Evolutionary conservation across 139 green algal species (phyloP), one percentile per base, ranked within the genome.

Genomic region (Chlorella vulgaris): DNA sequence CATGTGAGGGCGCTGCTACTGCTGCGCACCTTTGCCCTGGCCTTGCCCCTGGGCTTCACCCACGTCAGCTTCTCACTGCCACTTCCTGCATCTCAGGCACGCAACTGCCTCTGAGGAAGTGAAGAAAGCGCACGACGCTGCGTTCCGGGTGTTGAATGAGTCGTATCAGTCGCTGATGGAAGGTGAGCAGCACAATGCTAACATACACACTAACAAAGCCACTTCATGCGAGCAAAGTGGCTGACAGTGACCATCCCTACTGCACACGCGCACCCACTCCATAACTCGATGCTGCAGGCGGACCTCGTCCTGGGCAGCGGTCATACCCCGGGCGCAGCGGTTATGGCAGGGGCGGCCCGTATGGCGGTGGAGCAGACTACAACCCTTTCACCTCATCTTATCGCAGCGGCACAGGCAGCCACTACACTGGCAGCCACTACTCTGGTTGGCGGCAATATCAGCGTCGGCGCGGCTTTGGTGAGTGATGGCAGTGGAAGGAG

Each of bases 61-160:
- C 10, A 10, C 15, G 13, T 58, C 13, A 24, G 47, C 47, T 58
- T 24, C 47, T 10, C 15, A 15, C 13, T 58, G 47, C 47, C 47
- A 58, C 43, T 28, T 5, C 38, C 66, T 5, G 10, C 70, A 1
- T 40, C 60, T 35, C 78, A 83, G 66, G 77, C 78, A 85, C 47
- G 36, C 31, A 10, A 50, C 28, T 0, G 80, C 83, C 3, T 35
- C 78, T 15, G 83, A 81, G 31, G 6, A 35, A 28, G 69, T 85
- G 8, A 55, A 76, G 22, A 42, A 61, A 26, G 35, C 39, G 18
- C 35, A 82, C 26, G 83, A 81, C 13, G 60, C 70, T 21, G 42
- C 40, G 1, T 87, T 87, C 60, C 60, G 69, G 35, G 69, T 58
- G 7, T 13, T 85, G 69, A 85, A 76, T n/a, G 78, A 65, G 21